phyloP scores from a whole-genome alignment of 164 flowering plant genomes.

The Taxillus chinensis region DNA sequence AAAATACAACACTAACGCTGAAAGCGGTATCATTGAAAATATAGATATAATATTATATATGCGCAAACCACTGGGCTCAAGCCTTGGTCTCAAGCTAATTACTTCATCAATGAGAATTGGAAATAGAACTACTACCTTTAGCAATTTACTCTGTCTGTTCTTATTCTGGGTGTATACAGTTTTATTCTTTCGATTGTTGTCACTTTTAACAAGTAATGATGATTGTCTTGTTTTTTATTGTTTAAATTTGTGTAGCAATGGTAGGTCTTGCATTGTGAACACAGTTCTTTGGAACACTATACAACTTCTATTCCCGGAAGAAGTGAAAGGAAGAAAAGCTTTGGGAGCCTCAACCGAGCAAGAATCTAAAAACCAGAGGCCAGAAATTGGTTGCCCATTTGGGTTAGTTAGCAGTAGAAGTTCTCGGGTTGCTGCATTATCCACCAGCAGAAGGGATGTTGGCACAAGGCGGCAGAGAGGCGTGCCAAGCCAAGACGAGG shows the following conservation, averaged over 20 bases:
- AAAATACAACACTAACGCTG: no score
- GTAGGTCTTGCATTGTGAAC: slow-evolving; percentile 79
- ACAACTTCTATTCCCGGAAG: slow-evolving; percentile 81
- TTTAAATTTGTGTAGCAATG: slow-evolving; percentile 45
- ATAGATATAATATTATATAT: no score
- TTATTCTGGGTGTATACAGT: no score
- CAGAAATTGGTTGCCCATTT: slow-evolving; percentile 9
- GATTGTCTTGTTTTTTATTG: not conserved
- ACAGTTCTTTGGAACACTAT: slow-evolving; percentile 97
- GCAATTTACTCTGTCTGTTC: no score
- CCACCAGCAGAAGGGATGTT: slow-evolving; percentile 1
- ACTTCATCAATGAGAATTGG: no score
- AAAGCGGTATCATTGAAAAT: no score
- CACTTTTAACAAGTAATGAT: no score
- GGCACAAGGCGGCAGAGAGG: slow-evolving; percentile 19
- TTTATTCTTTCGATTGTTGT: no score
- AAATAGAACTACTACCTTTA: no score
- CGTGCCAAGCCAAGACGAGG: slow-evolving; percentile 45
- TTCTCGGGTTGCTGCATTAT: not conserved
- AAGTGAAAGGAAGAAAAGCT: slow-evolving; percentile 61
- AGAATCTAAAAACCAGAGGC: slow-evolving; percentile 18
- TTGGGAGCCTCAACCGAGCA: slow-evolving; percentile 14
- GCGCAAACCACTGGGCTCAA: no score
- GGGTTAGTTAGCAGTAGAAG: not conserved
- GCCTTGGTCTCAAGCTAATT: not conserved